A percentile compares a stretch with the other conserved stretches of the same genome.
phyloP scores from a whole-genome alignment of 2,329 filamentous ascomycete genomes.

The Cercospora sp. region DNA sequence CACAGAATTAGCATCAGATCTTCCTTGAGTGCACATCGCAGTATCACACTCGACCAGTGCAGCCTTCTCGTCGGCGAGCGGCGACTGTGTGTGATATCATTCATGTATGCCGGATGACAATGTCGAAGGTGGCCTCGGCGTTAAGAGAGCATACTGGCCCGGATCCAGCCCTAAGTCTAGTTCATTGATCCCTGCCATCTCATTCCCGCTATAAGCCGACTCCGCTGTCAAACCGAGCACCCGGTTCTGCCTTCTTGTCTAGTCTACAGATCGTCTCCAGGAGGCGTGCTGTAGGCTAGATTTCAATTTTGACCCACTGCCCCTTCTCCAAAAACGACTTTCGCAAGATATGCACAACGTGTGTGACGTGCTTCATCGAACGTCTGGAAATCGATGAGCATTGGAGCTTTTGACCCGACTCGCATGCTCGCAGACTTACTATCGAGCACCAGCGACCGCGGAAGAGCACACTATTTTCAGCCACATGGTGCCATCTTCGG shows the following conservation, averaged over 20 bases:
- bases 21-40: background rate
- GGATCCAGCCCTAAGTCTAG: background rate
- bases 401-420: background rate
- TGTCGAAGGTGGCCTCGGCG: background rate
- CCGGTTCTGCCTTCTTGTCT: background rate
- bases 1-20: background rate
- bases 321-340: background rate
- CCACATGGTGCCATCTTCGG: slow-evolving; percentile 4
- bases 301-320: background rate
- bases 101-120: background rate
- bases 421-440: background rate
- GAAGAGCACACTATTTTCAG: background rate
- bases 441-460: background rate
- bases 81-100: background rate
- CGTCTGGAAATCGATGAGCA: background rate
- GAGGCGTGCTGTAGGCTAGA: background rate
- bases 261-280: background rate
- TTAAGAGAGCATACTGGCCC: background rate
- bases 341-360: background rate
- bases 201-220: background rate
- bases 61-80: background rate
- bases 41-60: background rate
- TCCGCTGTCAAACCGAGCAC: background rate
- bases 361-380: background rate
- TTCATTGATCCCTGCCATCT: background rate